Evolutionary conservation across 1,284 basidiomycete species (phyloP).

Genomic region (Sanghuangporus weigelae): DNA sequence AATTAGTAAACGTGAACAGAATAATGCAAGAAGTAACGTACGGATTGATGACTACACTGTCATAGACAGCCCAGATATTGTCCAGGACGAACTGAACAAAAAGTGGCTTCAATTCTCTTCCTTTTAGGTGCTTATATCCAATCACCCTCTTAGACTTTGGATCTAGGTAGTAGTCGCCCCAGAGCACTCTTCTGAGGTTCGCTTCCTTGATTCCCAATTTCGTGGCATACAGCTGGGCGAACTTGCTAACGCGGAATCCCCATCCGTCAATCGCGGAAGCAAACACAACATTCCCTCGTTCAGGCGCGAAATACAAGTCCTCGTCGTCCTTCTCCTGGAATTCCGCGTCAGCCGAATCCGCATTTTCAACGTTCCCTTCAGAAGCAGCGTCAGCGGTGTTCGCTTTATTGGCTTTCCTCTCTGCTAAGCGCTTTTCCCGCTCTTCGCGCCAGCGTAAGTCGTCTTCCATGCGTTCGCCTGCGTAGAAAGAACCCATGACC

Average conservation of each 20-base stretch:
- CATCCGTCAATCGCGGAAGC: constrained; percentile 96
- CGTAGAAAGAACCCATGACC: constrained; percentile 96
- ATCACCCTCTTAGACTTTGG: constrained; percentile 95
- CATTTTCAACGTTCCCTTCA: constrained; percentile 40
- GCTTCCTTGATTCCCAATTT: constrained; percentile 91
- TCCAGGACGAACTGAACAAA: constrained; percentile 98
- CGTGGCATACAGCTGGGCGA: constrained; percentile 87
- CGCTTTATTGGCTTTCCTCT: constrained; percentile 65
- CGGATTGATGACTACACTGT: constrained; percentile 83
- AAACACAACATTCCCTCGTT: constrained; percentile 95
- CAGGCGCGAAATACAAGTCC: constrained; percentile 96
- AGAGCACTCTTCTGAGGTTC: constrained; percentile 84
- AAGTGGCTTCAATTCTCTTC: constrained; percentile 87
- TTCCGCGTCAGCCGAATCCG: constrained; percentile 41
- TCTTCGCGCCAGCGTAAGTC: constrained; percentile 93
- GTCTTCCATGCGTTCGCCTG: constrained; percentile 95
- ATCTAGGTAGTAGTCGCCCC: constrained; percentile 98
- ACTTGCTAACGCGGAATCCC: constrained; percentile 94
- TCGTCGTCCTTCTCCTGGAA: constrained; percentile 96
- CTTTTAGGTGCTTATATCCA: constrained; percentile 84
- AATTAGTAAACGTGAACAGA: constrained; percentile 4
- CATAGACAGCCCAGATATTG: constrained; percentile 97
- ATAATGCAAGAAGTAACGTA: constrained; percentile 39
- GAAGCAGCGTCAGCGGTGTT: constrained; percentile 47
- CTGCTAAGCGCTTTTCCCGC: constrained; percentile 74